Evolutionary conservation across 2,329 filamentous ascomycete species (phyloP).

Genomic region (Didymella exigua): DNA sequence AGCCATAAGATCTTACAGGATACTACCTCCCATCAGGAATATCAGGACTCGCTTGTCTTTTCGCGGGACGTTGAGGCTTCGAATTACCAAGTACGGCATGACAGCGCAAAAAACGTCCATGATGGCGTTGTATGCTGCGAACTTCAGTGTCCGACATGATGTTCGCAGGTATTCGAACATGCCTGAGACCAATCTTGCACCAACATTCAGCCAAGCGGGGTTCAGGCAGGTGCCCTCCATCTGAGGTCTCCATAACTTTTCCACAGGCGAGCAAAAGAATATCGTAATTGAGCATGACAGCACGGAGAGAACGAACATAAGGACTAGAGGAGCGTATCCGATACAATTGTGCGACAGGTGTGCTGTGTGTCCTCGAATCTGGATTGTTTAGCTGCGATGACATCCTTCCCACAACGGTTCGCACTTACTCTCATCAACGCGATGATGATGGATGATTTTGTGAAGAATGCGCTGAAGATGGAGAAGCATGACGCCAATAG

Average conservation of each 20-base stretch:
- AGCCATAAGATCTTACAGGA: neutral
- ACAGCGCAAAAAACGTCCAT: neutral
- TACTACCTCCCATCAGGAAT: neutral
- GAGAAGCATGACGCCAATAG: constrained; percentile 8
- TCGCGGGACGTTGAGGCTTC: neutral
- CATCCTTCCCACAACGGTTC: neutral
- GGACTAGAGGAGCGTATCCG: neutral
- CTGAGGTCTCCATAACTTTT: constrained; percentile 8
- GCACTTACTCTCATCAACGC: constrained; percentile 3
- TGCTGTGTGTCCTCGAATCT: neutral
- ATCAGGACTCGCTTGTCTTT: neutral
- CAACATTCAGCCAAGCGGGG: neutral
- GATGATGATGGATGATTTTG: constrained; percentile 7
- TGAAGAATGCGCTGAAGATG: constrained; percentile 8
- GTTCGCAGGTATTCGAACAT: neutral
- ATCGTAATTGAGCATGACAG: constrained; percentile 3
- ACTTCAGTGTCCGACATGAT: neutral
- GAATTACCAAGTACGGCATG: neutral
- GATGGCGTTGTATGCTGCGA: neutral
- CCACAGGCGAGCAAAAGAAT: constrained; percentile 10
- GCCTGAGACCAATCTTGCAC: neutral
- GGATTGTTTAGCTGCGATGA: neutral
- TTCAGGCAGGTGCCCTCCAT: constrained; percentile 6
- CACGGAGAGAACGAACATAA: neutral
- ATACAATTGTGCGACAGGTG: neutral